These are phyloP conservation scores for Ascochyta rabiei DNA, from an alignment of 2,329 filamentous ascomycete genomes.

Conservation along the genomic window DNA sequence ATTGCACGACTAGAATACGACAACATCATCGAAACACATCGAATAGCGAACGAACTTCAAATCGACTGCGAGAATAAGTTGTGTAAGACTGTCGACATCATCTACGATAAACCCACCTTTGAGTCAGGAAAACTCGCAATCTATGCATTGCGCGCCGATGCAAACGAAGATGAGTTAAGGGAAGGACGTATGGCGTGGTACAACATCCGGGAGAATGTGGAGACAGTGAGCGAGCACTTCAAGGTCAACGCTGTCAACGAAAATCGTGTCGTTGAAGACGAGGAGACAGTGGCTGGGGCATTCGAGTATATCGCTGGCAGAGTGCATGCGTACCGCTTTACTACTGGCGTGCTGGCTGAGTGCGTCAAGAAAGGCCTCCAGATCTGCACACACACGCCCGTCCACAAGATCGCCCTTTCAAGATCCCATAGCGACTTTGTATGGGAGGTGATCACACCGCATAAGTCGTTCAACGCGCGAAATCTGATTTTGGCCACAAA, in stretches of 20 bases:
- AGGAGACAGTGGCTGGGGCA: conserved; percentile 34
- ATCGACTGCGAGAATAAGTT: conserved; percentile 53
- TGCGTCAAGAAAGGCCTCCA: conserved; percentile 37
- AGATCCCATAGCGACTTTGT: not conserved
- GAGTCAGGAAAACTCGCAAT: conserved; percentile 35
- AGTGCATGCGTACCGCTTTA: conserved; percentile 42
- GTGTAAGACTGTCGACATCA: conserved; percentile 63
- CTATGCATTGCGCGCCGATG: conserved; percentile 28
- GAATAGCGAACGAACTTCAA: conserved; percentile 57
- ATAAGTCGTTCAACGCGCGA: conserved; percentile 22
- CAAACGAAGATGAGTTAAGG: conserved; percentile 29
- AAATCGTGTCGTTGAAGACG: conserved; percentile 20
- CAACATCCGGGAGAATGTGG: conserved; percentile 22
- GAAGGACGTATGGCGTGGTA: conserved; percentile 39
- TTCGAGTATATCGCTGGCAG: conserved; percentile 43
- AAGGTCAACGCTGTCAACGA: conserved; percentile 23
- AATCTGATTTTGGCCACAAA: conserved; percentile 44
- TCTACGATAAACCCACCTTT: conserved; percentile 56
- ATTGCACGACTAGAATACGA: conserved; percentile 50
- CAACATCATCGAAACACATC: conserved; percentile 61
- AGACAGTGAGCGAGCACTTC: conserved; percentile 25
- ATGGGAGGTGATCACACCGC: conserved; percentile 31
- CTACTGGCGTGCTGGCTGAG: conserved; percentile 31
- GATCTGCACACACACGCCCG: conserved; percentile 39
- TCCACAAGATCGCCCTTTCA: conserved; percentile 22